Base-by-base conservation (phyloP, 1,139 yeast species). In the Geotrichum citri-aurantii region DNA sequence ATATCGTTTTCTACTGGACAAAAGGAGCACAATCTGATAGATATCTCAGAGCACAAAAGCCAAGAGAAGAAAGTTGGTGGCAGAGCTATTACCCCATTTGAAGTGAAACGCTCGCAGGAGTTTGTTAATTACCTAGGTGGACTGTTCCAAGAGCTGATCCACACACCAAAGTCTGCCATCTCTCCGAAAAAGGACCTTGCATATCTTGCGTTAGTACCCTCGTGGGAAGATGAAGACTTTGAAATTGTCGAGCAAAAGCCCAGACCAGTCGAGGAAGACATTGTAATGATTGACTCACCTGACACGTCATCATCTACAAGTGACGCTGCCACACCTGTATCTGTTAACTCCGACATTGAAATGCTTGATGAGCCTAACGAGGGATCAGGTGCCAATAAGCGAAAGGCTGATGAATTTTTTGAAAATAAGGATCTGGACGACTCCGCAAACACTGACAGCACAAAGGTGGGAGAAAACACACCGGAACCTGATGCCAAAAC, bases 101-200 rank as follows among this genome's bases (percentile, higher is more conserved):
- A 93, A 71, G 83, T 90, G 4, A 82, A 81, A 63, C 79, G 98
- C 63, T 87, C 97, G 0, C 83, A 85, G 62, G 93, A 89, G 67
- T 93, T 93, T 68, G 81, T 89, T 50, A 82, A 81, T 62, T 87
- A 87, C 56, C 77, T 93, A 54, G 81, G 87, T 59, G 81, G 80
- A 50, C 75, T 93, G 49, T 93, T 88, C 68, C 67, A 76, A 47
- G 85, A 85, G 59, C 82, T 91, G 86, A 85, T 88, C 17, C 79
- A 79, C 60, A 80, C 92, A 0, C 71, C 77, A 7, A 73, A 76
- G 48, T 76, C 90, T 59, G 85, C 88, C 66, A 90, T 93, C 3
- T 81, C 85, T 5, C 99, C 99, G 0, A 82, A 84, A 37, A 85
- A 84, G 65, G 96, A 90, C 63, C 77, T 93, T 63, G 97, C 97